Percentiles rank a stretch among this genome's conserved stretches.
Evolutionary conservation across 805 yeast genomes (phyloP).

Genomic region (Ogataea siamensis): DNA sequence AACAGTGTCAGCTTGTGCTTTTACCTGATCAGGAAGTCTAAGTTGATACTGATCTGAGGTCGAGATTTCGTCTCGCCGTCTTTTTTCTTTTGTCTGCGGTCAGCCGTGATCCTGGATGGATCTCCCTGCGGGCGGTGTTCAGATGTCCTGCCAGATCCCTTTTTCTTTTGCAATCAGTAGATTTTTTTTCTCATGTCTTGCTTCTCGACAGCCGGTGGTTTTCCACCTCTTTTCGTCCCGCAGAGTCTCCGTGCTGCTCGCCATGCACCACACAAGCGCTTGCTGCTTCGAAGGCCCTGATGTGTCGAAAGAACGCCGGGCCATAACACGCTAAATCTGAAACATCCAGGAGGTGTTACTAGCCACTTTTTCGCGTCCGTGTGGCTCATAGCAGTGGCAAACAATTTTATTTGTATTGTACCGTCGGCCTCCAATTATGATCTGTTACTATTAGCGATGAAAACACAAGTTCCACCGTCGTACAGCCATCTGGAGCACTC

Average conservation of each 20-base stretch:
- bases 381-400: conserved; percentile 6
- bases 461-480: conserved; percentile 17
- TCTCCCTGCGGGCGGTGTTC: too few species aligned
- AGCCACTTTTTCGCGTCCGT: conserved; percentile 10
- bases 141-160: background rate
- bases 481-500: conserved; percentile 33
- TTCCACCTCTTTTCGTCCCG: too few species aligned
- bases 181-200: too few species aligned
- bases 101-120: too few species aligned
- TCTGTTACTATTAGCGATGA: conserved; percentile 8
- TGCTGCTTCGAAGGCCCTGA: background rate
- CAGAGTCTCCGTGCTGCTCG: background rate
- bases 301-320: background rate
- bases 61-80: background rate
- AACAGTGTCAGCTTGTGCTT: background rate
- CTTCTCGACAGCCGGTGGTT: too few species aligned
- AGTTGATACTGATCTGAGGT: background rate
- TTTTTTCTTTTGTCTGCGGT: background rate
- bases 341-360: conserved; percentile 13
- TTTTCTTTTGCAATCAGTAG: background rate
- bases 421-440: conserved; percentile 10
- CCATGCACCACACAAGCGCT: background rate
- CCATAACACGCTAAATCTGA: conserved; percentile 12
- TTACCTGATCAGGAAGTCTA: background rate
- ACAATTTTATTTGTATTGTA: background rate